Evolutionary conservation across 352 stramenopile genomes (phyloP).

Genomic region (Elongisporangium undulatum): DNA sequence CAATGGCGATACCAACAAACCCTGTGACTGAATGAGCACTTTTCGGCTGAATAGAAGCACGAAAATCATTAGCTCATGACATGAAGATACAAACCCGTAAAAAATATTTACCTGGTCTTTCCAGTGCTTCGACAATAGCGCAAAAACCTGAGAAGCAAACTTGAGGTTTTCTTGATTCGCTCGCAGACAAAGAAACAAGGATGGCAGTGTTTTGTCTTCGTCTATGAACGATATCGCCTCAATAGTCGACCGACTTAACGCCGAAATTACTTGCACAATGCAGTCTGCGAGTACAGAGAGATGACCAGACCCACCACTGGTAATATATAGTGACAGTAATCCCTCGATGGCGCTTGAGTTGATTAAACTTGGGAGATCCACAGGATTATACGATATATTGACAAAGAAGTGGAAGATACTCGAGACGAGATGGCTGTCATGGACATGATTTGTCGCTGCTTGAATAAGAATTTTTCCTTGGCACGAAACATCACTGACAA

Average conservation of each 20-base stretch:
- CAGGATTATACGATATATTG: slow-evolving; percentile 39
- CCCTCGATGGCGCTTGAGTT: slow-evolving; percentile 55
- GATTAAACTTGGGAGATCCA: slow-evolving; percentile 40
- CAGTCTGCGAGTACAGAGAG: slow-evolving; percentile 26
- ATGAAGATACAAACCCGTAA: not conserved
- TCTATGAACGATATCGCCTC: slow-evolving; percentile 38
- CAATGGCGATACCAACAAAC: slow-evolving; percentile 58
- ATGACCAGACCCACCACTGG: slow-evolving; percentile 21
- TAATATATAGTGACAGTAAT: slow-evolving; percentile 51
- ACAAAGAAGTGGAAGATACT: slow-evolving; percentile 57
- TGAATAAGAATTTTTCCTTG: slow-evolving; percentile 35
- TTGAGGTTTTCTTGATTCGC: slow-evolving; percentile 32
- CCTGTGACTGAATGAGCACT: slow-evolving; percentile 43
- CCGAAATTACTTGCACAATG: slow-evolving; percentile 40
- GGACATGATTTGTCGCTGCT: slow-evolving; percentile 23
- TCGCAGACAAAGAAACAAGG: slow-evolving; percentile 62
- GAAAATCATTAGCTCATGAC: not conserved
- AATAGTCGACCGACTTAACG: slow-evolving; percentile 32
- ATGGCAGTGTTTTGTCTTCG: slow-evolving; percentile 45
- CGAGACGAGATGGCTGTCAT: slow-evolving; percentile 24
- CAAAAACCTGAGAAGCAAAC: slow-evolving; percentile 57
- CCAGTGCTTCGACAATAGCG: slow-evolving; percentile 48
- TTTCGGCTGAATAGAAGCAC: slow-evolving; percentile 6
- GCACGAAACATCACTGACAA: slow-evolving; percentile 29
- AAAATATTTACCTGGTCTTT: slow-evolving; percentile 19